Base-by-base conservation (phyloP, 2,329 filamentous ascomycete genomes). In the Trichophyton schoenleinii region DNA sequence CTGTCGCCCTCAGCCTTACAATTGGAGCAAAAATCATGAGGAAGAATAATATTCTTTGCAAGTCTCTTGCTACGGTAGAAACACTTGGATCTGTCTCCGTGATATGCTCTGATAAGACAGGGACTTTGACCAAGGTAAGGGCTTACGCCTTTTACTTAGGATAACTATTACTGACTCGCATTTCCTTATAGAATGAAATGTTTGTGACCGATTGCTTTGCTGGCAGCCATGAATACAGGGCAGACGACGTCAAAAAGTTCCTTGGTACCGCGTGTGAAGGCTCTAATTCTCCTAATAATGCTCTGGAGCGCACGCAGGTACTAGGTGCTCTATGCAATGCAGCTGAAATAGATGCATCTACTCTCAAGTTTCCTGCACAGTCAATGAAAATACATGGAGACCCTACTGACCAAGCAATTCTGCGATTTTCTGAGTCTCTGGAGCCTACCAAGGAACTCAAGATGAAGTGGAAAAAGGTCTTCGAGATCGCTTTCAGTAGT, bases 41-140 rank as follows among this genome's bases (percentile, higher is more conserved):
- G 64, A 85, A 86, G 73, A 86, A 90, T 71, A 87, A 87, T 69
- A 84, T 91, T 49, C 79, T 91, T 7, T 90, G 87, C 82, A 91
- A 91, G 74, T 88, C 85, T 0, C 78, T 91, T 55, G 88, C 88
- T 73, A 90, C 87, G 0, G 87, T 89, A 0, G 87, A 90, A 72
- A 90, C 87, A 0, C 79, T 90, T 0, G 87, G 87, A 0, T 80
- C 84, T 0, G 87, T 89, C 0, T 87, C 85, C 0, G 82, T 88
- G 6, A 85, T 91, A 46, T 89, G 87, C 70, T 88, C 86, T 0
- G 87, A 90, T 70, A 90, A 90, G 75, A 90, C 87, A 0, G 87
- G 87, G 7, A 72, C 65, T 20, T 61, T 71, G 77, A 74, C 79
- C 74, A 70, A 66, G 72, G 64, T 57, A 52, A 55, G 22, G 3